A percentile compares a stretch with the other conserved stretches of the same genome.
These are phyloP conservation scores for Babesia bovis DNA, from an alignment of 169 alveolate genomes.

Conservation along the genomic window DNA sequence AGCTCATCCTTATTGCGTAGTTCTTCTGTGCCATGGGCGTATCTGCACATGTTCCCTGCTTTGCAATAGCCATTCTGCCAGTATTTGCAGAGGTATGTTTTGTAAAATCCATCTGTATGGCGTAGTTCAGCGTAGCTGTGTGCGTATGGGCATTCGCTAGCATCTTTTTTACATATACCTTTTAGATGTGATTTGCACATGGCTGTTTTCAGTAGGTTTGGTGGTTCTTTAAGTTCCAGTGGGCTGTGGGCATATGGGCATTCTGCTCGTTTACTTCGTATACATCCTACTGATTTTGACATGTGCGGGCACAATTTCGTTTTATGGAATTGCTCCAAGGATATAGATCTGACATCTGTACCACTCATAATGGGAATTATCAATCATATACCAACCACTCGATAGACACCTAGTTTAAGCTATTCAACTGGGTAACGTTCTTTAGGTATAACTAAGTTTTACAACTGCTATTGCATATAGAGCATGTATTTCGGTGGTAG, in stretches of 20 bases:
- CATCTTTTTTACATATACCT: conserved; percentile 38
- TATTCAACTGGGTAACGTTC: too few species aligned
- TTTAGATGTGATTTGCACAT: conserved; percentile 68
- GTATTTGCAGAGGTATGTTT: conserved; percentile 70
- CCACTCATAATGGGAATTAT: too few species aligned
- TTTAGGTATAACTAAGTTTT: too few species aligned
- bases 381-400: too few species aligned
- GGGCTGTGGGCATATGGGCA: conserved; percentile 74
- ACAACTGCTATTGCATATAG: too few species aligned
- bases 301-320: conserved; percentile 63
- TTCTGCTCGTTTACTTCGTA: conserved; percentile 56
- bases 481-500: too few species aligned
- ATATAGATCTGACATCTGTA: conserved; percentile 13
- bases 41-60: conserved; percentile 72
- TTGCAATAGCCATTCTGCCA: conserved; percentile 75
- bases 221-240: conserved; percentile 71
- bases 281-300: conserved; percentile 49
- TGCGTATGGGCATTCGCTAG: conserved; percentile 69
- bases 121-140: conserved; percentile 64
- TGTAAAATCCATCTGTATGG: conserved; percentile 73
- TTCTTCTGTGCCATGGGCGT: conserved; percentile 74
- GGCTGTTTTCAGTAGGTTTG: conserved; percentile 71
- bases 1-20: too few species aligned
- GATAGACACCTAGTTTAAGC: too few species aligned
- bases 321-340: conserved; percentile 46